These are phyloP conservation scores for Coemansia sp. DNA, from an alignment of 192 early-diverging fungal genomes.

Conservation along the genomic window DNA sequence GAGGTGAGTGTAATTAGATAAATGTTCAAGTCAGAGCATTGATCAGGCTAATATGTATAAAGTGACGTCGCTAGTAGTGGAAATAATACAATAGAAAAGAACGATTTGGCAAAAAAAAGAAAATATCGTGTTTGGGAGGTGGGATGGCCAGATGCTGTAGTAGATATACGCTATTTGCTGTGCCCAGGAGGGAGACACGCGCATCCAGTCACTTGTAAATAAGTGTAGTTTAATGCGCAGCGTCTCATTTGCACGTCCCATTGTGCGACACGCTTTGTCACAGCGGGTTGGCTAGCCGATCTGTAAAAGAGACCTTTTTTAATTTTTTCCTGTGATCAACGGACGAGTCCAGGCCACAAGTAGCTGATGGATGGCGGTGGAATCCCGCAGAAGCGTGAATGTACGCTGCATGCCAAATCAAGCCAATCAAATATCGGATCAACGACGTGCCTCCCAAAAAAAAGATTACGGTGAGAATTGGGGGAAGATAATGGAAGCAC, in stretches of 20 bases:
- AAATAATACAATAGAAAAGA: not conserved
- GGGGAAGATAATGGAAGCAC: too few relatives aligned
- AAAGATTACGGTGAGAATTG: not conserved
- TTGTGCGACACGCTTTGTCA: not conserved
- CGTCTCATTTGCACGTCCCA: not conserved
- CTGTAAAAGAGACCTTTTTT: not conserved
- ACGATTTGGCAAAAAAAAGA: not conserved
- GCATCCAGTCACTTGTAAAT: not conserved
- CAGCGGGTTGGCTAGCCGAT: not conserved
- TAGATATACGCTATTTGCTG: conserved; percentile 3
- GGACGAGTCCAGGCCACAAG: not conserved
- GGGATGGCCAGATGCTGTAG: not conserved
- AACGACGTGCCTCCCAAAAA: conserved; percentile 15
- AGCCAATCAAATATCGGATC: conserved; percentile 36
- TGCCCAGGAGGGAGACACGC: not conserved
- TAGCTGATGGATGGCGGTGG: conserved; percentile 8
- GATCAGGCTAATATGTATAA: not conserved
- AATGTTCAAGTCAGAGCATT: not conserved
- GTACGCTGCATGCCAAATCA: not conserved
- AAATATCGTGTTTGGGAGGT: not conserved
- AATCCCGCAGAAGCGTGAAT: conserved; percentile 24
- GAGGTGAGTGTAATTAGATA: not conserved
- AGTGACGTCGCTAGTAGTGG: not conserved
- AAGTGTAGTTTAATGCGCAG: not conserved
- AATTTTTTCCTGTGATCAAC: not conserved